phyloP scores from a whole-genome alignment of 768 basidiomycete genomes.

The Pluteus cervinus region DNA sequence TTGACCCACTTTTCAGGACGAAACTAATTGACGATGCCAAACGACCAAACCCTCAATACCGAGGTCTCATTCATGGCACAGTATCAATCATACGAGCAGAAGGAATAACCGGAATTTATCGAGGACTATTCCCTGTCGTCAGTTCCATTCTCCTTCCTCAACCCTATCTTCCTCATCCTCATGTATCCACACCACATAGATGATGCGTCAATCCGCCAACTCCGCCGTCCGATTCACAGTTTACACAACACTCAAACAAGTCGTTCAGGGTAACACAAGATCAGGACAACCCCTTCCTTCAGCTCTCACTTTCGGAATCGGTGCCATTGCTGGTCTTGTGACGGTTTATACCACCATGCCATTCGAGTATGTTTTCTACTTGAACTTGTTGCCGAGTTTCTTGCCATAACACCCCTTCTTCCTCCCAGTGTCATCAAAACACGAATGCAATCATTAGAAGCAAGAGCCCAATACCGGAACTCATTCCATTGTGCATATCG shows the following conservation, averaged over 20 bases:
- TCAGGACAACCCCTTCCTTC: conserved; percentile 82
- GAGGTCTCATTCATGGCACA: conserved; percentile 84
- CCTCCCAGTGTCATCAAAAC: conserved; percentile 85
- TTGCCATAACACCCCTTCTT: conserved; percentile 1
- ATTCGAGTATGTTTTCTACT: conserved; percentile 50
- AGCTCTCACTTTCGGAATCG: conserved; percentile 90
- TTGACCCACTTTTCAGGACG: conserved; percentile 48
- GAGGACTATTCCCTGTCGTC: conserved; percentile 92
- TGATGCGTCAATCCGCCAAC: conserved; percentile 98
- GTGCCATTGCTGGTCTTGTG: conserved; percentile 88
- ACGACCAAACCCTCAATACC: conserved; percentile 77
- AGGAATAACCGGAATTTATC: conserved; percentile 79
- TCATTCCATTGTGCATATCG: conserved; percentile 95
- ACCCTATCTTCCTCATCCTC: conserved; percentile 1
- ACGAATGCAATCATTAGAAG: conserved; percentile 91
- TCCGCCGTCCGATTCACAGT: conserved; percentile 95
- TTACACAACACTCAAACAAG: conserved; percentile 90
- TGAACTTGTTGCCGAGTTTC: not conserved
- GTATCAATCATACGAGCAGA: conserved; percentile 75
- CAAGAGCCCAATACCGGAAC: conserved; percentile 80
- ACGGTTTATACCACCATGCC: conserved; percentile 92
- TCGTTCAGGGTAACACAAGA: conserved; percentile 78
- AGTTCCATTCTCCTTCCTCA: conserved; percentile 20
- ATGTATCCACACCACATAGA: conserved; percentile 37
- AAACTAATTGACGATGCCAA: conserved; percentile 96